These are phyloP conservation scores for Boletus reticulatus DNA, from an alignment of 768 basidiomycete species.

Conservation along the genomic window DNA sequence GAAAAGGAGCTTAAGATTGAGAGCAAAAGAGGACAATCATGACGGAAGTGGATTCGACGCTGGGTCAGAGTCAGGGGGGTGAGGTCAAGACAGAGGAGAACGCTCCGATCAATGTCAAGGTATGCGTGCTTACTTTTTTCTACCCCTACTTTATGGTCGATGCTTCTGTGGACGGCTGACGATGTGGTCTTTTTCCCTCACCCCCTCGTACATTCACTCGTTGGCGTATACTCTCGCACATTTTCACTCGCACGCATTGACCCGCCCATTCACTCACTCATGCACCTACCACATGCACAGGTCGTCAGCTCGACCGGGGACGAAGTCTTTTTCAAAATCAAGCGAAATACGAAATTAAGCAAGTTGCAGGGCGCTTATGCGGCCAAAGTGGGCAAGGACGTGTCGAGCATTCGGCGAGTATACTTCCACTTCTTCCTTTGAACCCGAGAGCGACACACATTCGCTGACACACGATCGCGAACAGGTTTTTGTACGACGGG, in stretches of 20 bases:
- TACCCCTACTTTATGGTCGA: not conserved
- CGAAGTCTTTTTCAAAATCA: conserved; percentile 97
- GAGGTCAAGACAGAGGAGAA: conserved; percentile 56
- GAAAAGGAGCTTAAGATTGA: not conserved
- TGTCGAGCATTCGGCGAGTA: conserved; percentile 80
- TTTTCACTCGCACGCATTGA: not conserved
- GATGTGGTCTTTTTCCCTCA: not conserved
- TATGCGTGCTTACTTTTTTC: conserved; percentile 26
- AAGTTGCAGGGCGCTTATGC: conserved; percentile 94
- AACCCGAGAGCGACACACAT: not conserved
- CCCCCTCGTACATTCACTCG: not conserved
- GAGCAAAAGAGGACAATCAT: not conserved
- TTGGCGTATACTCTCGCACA: not conserved
- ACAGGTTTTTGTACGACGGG: conserved; percentile 91
- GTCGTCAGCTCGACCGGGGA: conserved; percentile 76
- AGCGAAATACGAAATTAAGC: conserved; percentile 86
- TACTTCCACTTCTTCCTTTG: not conserved
- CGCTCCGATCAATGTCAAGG: conserved; percentile 79
- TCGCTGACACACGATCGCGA: not conserved
- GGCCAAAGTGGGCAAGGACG: conserved; percentile 88
- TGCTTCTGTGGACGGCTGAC: not conserved
- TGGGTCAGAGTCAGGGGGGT: conserved; percentile 32
- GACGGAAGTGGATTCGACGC: conserved; percentile 9
- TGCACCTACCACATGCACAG: conserved; percentile 39
- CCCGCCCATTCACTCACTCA: not conserved